These are phyloP conservation scores for Clathrus columnatus DNA, from an alignment of 768 basidiomycete species.

Conservation along the genomic window DNA sequence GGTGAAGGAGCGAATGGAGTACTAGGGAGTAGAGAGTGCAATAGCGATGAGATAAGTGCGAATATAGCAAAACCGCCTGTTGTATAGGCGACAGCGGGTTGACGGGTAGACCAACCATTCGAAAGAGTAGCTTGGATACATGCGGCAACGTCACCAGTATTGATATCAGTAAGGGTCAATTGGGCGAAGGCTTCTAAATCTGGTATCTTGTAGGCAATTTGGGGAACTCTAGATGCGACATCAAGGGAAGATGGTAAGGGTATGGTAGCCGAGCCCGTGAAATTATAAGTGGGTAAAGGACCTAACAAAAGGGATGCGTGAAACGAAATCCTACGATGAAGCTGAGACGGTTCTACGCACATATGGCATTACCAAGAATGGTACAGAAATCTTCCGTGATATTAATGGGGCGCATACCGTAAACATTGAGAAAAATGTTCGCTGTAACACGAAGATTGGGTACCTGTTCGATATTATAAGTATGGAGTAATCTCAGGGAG, in stretches of 20 bases:
- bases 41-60: conserved; percentile 31
- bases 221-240: conserved; percentile 52
- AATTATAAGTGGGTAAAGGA: conserved; percentile 14
- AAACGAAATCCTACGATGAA: too few species aligned
- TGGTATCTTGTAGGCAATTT: conserved; percentile 78
- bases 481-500: conserved; percentile 15
- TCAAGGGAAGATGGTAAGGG: conserved; percentile 52
- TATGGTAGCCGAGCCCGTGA: conserved; percentile 44
- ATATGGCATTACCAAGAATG: conserved; percentile 69
- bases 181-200: conserved; percentile 88
- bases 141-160: conserved; percentile 66
- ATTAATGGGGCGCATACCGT: conserved; percentile 77
- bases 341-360: conserved; percentile 41
- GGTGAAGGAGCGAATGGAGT: conserved; percentile 34
- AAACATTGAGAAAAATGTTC: conserved; percentile 77
- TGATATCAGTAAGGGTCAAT: conserved; percentile 58
- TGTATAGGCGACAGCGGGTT: conserved; percentile 67
- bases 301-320: conserved; percentile 50
- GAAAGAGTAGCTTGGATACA: conserved; percentile 89
- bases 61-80: conserved; percentile 58
- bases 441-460: conserved; percentile 73
- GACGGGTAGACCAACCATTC: conserved; percentile 81
- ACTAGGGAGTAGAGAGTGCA: conserved; percentile 35
- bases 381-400: conserved; percentile 80
- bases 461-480: conserved; percentile 35